phyloP scores from a whole-genome alignment of 2,329 filamentous ascomycete species.

The Venturia carpophila region DNA sequence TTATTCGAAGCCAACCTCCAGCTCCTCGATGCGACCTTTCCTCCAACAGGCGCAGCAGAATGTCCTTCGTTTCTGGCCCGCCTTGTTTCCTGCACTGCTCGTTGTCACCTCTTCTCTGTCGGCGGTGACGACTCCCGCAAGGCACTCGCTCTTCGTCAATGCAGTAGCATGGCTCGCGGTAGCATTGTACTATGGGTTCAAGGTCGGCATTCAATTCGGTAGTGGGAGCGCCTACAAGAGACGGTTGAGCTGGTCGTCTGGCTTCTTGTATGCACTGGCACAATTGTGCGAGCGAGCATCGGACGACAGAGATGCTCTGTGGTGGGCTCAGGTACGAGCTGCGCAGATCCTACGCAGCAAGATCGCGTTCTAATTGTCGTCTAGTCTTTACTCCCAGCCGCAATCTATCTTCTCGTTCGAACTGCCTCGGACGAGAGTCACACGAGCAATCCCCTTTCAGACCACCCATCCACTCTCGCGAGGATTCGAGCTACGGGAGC shows the following conservation, averaged over 20 bases:
- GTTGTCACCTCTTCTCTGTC: constrained; percentile 30
- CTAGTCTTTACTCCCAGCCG: constrained; percentile 31
- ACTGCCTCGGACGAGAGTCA: constrained; percentile 17
- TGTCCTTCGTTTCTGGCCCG: constrained; percentile 28
- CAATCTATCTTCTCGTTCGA: constrained; percentile 28
- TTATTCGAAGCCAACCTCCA: background rate
- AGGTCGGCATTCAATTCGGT: constrained; percentile 28
- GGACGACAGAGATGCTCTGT: constrained; percentile 37
- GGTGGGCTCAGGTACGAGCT: constrained; percentile 38
- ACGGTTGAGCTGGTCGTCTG: constrained; percentile 34
- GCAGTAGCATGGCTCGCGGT: constrained; percentile 37
- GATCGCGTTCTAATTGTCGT: constrained; percentile 15
- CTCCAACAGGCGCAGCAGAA: constrained; percentile 27
- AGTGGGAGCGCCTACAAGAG: constrained; percentile 24
- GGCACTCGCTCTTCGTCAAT: constrained; percentile 37
- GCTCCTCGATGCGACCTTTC: constrained; percentile 29
- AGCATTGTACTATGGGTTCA: constrained; percentile 30
- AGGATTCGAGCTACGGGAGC: constrained; percentile 26
- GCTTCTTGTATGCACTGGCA: constrained; percentile 35
- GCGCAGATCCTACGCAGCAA: constrained; percentile 21
- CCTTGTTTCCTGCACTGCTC: constrained; percentile 30
- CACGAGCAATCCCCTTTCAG: constrained; percentile 2
- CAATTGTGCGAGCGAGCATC: constrained; percentile 38
- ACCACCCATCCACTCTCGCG: constrained; percentile 22
- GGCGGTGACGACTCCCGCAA: constrained; percentile 29